Evolutionary conservation across 1,284 basidiomycete genomes (phyloP).

Genomic region (Pholiota adiposa): DNA sequence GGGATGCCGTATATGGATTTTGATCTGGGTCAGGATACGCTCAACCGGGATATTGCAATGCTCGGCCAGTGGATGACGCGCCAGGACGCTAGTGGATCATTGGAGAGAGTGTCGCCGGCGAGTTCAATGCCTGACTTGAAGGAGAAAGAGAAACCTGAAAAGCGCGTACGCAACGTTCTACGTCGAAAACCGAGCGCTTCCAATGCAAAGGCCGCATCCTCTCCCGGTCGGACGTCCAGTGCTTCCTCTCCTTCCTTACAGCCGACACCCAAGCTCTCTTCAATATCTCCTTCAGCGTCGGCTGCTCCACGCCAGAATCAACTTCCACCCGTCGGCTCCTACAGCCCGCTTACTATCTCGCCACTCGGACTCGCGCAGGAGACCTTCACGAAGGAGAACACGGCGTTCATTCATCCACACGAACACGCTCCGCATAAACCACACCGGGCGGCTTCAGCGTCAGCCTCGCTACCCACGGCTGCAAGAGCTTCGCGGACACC

Average conservation of each 20-base stretch:
- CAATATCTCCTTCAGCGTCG: neutral
- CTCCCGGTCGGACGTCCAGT: neutral
- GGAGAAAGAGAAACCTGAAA: conserved; percentile 16
- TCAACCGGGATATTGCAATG: conserved; percentile 7
- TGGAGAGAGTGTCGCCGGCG: neutral
- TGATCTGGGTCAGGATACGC: conserved; percentile 8
- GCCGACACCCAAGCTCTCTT: neutral
- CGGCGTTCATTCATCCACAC: neutral
- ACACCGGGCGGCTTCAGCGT: conserved; percentile 13
- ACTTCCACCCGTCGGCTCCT: neutral
- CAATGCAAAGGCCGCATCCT: conserved; percentile 1
- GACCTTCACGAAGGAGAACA: neutral
- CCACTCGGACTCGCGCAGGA: neutral
- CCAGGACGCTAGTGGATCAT: neutral
- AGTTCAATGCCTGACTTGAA: neutral
- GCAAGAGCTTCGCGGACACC: neutral
- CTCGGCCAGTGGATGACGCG: conserved; percentile 1
- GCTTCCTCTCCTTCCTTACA: neutral
- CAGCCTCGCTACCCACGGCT: neutral
- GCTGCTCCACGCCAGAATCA: neutral
- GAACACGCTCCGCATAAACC: neutral
- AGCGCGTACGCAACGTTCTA: conserved; percentile 46
- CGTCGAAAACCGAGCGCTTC: conserved; percentile 44
- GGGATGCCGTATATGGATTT: conserved; percentile 2
- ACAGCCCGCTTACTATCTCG: neutral